Evolutionary conservation across 2,329 filamentous ascomycete genomes (phyloP), one percentile per base, ranked within the genome.

Genomic region (Epicoccum sorghinum): DNA sequence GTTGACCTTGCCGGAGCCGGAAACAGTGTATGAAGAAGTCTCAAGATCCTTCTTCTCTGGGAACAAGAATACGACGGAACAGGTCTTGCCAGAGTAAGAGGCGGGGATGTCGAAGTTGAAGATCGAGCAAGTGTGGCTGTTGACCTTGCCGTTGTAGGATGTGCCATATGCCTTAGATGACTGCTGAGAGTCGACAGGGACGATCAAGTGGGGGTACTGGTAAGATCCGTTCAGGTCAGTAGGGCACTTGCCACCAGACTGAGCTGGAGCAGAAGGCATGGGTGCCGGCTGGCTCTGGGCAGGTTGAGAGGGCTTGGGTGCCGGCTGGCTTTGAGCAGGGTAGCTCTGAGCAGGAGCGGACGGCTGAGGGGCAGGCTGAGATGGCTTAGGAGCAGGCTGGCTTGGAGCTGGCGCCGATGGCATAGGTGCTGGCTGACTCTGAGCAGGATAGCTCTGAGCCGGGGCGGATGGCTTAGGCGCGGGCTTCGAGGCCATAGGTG

Each of bases 41-140:
- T 84, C 73, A n/a, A 88, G 81, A 30, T 86, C 72, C 13, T 77
- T 64, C 57, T 83, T 72, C 45, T 77, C 62, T 9, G 88, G 87
- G 73, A 89, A 83, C 39, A 88, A 77, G 81, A 90, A 90, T 52
- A 86, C 76, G 8, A 89, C 77, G 51, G 79, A 82, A 76, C 87
- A 90, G 7, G 75, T 83, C 74, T 84, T 83, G 61, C 83, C 84
- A 8, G 76, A 62, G 62, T 84, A 79, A 4, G 74, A 72, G 4
- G 72, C 58, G 1, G 83, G 83, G 39, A 90, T 83, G 65, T 88
- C 85, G 74, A 90, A 90, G 77, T 88, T 88, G 81, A 87, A 89
- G 66, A 89, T 82, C 10, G 82, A 82, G 10, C 81, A 82, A 33
- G 88, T 77, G 32, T 58, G 48, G 24, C 43, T 55, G 41, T 56